Base-by-base conservation (phyloP, 495 filamentous ascomycete species). In the Parmelia sp. region DNA sequence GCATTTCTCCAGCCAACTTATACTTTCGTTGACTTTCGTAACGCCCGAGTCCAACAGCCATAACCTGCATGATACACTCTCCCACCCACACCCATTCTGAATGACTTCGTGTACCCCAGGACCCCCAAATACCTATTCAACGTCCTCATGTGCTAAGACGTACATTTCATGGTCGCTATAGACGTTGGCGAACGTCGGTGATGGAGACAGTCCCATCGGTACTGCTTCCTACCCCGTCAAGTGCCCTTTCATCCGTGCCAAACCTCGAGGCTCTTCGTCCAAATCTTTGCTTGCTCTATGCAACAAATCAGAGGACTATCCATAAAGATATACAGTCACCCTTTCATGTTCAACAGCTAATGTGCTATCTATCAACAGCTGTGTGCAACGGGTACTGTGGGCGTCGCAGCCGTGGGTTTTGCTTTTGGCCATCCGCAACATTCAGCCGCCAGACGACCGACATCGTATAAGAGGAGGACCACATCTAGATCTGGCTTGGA, bases 331-430 rank as follows among this genome's bases (percentile, higher is more conserved):
- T 47, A 35, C 39, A 33, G 21, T 57, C 27, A 57, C 36, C 7
- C 25, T n/a, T 29, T 27, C 10, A 21, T 58, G 59, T 3, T 39
- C 60, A 35, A 31, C 33, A 19, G 59, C 55, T 62, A 57, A 68
- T n/a, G 29, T 40, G 21, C 40, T 57, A 36, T 63, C 65, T 45
- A 23, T 60, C 31, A 51, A 71, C 71, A 89, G 86, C 80, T 89
- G 45, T 89, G 86, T 86, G 86, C 86, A 68, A 76, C 85, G 69
- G 84, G 85, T 78, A 88, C 86, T 62, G 79, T 88, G 73, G 85
- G 83, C 73, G 82, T 87, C 66, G 86, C 86, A 66, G 80, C 85
- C 55, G 80, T 84, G 51, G 86, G 86, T 62, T 79, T 85, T 65
- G 82, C 86, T 64, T 78, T 89, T 68, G 86, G 84, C 73, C 82